Evolutionary conservation across 306 rosid genomes (phyloP).

Genomic region (Pueraria montana): DNA sequence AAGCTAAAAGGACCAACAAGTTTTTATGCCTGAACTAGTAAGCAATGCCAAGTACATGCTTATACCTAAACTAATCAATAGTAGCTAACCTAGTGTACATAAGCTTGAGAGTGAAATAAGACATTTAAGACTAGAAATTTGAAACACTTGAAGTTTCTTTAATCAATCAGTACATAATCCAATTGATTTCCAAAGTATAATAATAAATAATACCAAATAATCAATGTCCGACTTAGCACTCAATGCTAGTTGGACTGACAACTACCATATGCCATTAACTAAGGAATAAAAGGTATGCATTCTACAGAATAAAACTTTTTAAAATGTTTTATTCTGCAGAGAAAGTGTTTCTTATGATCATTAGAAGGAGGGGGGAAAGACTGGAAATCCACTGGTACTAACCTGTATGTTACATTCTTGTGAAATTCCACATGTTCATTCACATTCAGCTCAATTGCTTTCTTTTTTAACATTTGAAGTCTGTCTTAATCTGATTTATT

Average conservation of each 20-base stretch:
- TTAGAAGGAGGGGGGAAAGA: too few relatives aligned
- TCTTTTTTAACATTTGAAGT: conserved; percentile 68
- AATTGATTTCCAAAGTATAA: neutral
- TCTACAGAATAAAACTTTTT: too few relatives aligned
- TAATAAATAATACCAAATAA: neutral
- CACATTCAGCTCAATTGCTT: conserved; percentile 76
- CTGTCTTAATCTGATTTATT: too few relatives aligned
- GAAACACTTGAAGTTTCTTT: neutral
- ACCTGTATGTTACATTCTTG: too few relatives aligned
- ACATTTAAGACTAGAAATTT: neutral
- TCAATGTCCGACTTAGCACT: neutral
- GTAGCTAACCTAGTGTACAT: neutral
- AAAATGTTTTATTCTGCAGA: too few relatives aligned
- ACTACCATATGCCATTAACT: conserved; percentile 3
- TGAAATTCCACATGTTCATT: conserved; percentile 70
- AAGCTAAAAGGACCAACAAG: neutral
- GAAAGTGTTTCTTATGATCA: too few relatives aligned
- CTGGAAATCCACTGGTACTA: too few relatives aligned
- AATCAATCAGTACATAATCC: too few relatives aligned
- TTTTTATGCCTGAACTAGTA: neutral
- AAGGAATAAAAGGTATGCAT: conserved; percentile 1
- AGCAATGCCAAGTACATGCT: neutral
- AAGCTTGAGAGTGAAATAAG: neutral
- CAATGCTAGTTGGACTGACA: neutral
- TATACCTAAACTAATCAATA: too few relatives aligned